Percentiles rank a stretch among this genome's conserved stretches.
These are phyloP conservation scores for Actinomortierella wolfii DNA, from an alignment of 371 early-diverging fungal species.

Conservation along the genomic window DNA sequence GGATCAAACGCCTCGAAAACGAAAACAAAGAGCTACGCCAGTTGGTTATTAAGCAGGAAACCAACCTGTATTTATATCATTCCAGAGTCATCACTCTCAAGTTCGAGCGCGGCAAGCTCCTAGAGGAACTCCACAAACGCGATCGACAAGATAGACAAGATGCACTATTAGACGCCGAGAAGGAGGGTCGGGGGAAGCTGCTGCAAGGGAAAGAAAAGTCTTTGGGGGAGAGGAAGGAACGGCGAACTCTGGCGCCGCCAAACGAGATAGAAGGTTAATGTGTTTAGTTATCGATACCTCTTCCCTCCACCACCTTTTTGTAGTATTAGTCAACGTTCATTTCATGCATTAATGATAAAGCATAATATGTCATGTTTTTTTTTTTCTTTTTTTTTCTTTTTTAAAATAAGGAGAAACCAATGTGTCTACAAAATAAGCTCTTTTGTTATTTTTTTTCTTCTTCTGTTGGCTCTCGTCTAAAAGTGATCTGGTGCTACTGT, in stretches of 20 bases:
- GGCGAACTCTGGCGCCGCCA: too few species aligned
- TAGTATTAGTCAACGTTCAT: too few species aligned
- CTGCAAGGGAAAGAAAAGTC: not conserved
- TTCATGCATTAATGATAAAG: too few species aligned
- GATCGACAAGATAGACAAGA: not conserved
- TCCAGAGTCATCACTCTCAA: conserved; percentile 34
- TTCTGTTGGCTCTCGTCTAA: conserved; percentile 42
- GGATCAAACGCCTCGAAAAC: conserved; percentile 7
- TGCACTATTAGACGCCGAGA: not conserved
- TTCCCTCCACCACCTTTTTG: too few species aligned
- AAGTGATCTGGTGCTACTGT: conserved; percentile 75
- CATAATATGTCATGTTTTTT: too few species aligned
- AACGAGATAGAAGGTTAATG: too few species aligned
- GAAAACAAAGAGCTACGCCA: conserved; percentile 12
- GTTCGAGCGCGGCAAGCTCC: conserved; percentile 5
- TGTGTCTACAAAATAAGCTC: too few species aligned
- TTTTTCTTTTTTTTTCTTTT: conserved; percentile 2
- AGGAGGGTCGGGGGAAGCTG: not conserved
- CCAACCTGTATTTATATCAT: conserved; percentile 24
- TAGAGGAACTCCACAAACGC: not conserved
- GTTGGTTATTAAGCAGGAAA: conserved; percentile 24
- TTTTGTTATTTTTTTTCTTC: conserved; percentile 1
- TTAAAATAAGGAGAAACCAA: too few species aligned
- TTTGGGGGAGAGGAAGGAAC: not conserved
- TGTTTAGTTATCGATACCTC: conserved; percentile 1